Base-by-base conservation (phyloP, 164 flowering plant species). In the Sedum album region DNA sequence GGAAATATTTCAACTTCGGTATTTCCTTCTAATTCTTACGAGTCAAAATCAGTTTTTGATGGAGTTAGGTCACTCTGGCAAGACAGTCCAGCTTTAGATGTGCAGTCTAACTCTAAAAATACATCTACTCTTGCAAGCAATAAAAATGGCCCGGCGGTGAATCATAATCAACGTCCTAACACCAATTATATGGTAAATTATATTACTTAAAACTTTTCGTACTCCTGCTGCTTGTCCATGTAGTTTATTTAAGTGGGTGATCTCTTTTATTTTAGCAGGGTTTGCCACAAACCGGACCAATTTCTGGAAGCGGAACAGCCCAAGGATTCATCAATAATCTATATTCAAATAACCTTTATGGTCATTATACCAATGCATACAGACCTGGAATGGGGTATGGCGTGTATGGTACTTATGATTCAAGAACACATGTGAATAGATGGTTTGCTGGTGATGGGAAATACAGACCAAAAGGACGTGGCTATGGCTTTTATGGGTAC, bases 391-490 rank as follows among this genome's bases (percentile, higher is more conserved):
- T 75, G 66, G 81, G 77, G 4, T 80, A 60, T 79, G 84, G 79
- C 15, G 69, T 79, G 15, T 57, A 57, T 23, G 70, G 66, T 69
- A 80, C 74, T 21, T 85, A 82, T 79, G 84, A 79, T 70, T 63
- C 80, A 5, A 62, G 86, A 65, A 30, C 75, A 20, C 79, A 73
- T 81, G 84, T 84, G 4, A 82, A 84, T 66, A 84, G 85, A 3
- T 90, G 88, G 95, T 44, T 75, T 46, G 69, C 81, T 55, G 77
- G 68, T 65, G 96, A 87, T 73, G 75, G 26, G 76, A 90, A 87
- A 74, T 86, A 81, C 79, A 88, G 80, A 67, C 73, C 87, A 35
- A 81, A 84, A 73, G 89, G 88, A 20, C 76, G 89, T 31, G 82
- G 82, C 28, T 81, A 80, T 76, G 84, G 86, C 60, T 79, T 66